Base-by-base conservation (phyloP, 352 stramenopile genomes). In the Phytopythium sindhum region DNA sequence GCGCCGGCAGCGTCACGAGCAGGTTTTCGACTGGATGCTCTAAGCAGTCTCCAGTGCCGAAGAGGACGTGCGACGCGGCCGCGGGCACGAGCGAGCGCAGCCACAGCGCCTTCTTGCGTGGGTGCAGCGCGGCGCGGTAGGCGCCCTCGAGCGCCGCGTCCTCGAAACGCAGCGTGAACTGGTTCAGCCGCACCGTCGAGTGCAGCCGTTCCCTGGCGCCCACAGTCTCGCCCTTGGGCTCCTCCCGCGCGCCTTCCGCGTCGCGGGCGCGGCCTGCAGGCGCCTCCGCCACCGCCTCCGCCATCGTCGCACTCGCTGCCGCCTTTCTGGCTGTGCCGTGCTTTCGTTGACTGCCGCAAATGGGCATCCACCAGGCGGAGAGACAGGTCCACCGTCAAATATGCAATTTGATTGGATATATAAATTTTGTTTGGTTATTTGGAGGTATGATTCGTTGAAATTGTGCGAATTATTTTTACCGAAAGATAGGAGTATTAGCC, bases 21-120 rank as follows among this genome's bases (percentile, higher is more conserved):
- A 94, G 63, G 44, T 94, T 76, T 33, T 86, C 75, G 0, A 77
- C 54, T 4, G 83, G 80, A 61, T 85, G 83, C 47, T 92, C 86
- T 6, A 94, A 63, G 29, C 80, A 85, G 69, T 94, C 86, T 45
- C 80, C 74, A 12, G 90, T 64, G 0, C 81, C 81, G 62, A 94
- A 94, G 57, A 94, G 72, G 63, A 94, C 60, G 68, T 94, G 86
- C 39, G 78, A 87, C 31, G 73, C 76, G 0, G 85, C 83, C 19
- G 85, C 83, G 0, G 85, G 85, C 39, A 91, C 68, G n/a, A 94
- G 71, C 66, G 81, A 90, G 60, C 85, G 81, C 67, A 94, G 65
- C 85, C 85, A 94, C 10, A 94, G 75, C 66, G 77, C 81, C 69
- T 92, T 94, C 77, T 94, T 92, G 61, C 85, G 85, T 26, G 66